Conservation (phyloP, 225 moss, liverwort and hornwort species). For the Lunularia cruciata region DNA sequence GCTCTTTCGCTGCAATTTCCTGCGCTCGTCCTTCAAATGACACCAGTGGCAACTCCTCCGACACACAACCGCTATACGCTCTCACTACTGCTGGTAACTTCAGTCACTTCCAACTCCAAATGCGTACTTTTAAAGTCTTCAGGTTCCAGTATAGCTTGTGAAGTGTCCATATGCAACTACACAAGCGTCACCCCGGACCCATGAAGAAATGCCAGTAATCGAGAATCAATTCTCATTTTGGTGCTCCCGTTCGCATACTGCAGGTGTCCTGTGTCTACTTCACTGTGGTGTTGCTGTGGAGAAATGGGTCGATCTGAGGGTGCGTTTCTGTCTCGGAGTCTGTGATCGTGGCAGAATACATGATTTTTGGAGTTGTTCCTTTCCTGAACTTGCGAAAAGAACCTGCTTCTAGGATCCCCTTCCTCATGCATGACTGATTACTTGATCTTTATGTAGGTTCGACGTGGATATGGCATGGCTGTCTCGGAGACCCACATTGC, state of each 20-base stretch:
- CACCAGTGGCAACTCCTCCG: slow-evolving; percentile 36
- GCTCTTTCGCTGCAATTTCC: slow-evolving; percentile 67
- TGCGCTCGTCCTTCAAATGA: slow-evolving; percentile 68
- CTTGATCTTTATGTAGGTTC: slow-evolving; percentile 49
- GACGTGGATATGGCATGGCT: slow-evolving; percentile 69
- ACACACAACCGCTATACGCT: slow-evolving; percentile 71
- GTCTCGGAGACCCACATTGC: slow-evolving; percentile 75
- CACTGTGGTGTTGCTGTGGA: slow-evolving; percentile 79
- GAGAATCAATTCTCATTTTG: not conserved
- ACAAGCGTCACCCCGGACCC: not conserved
- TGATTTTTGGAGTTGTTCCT: slow-evolving; percentile 15
- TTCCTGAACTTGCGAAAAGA: too few relatives aligned
- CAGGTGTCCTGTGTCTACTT: slow-evolving; percentile 77
- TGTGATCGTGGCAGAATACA: not conserved
- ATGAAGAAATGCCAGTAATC: too few relatives aligned
- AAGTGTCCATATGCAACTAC: not conserved
- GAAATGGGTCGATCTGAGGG: slow-evolving; percentile 86
- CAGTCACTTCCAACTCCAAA: not conserved
- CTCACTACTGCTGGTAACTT: slow-evolving; percentile 58
- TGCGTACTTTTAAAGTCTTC: too few relatives aligned
- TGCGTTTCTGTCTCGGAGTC: slow-evolving; percentile 21
- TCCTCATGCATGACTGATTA: too few relatives aligned
- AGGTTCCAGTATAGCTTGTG: not conserved
- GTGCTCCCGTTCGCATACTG: slow-evolving; percentile 23
- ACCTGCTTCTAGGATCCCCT: not conserved